These are phyloP conservation scores for Aspergillus tanneri DNA, from an alignment of 2,329 filamentous ascomycete genomes.

Conservation along the genomic window DNA sequence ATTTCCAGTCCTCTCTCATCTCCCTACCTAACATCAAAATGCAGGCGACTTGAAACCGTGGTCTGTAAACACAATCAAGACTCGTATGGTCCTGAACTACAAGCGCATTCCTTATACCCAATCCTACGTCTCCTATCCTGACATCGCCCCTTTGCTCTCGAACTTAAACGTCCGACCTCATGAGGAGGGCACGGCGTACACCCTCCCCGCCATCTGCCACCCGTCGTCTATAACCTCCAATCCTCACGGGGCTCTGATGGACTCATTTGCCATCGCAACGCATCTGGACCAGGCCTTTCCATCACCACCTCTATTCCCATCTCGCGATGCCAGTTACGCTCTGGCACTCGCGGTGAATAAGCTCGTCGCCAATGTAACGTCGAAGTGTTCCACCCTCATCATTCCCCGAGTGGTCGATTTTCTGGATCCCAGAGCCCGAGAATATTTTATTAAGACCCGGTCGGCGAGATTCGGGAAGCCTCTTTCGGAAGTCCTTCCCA, in stretches of 20 bases:
- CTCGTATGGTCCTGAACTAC: constrained; percentile 27
- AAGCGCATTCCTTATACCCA: constrained; percentile 30
- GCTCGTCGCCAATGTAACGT: constrained; percentile 8
- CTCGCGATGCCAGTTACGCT: constrained; percentile 34
- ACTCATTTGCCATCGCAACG: constrained; percentile 34
- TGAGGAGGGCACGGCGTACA: constrained; percentile 23
- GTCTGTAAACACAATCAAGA: constrained; percentile 30
- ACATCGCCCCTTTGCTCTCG: constrained; percentile 29
- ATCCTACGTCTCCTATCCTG: constrained; percentile 29
- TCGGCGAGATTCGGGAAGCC: constrained; percentile 28
- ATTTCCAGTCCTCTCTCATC: background rate
- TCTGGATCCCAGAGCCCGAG: constrained; percentile 29
- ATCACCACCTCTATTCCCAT: constrained; percentile 33
- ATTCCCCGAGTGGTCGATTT: constrained; percentile 24
- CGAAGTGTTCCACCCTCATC: constrained; percentile 14
- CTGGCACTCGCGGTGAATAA: constrained; percentile 26
- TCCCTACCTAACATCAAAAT: background rate
- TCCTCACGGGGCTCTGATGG: constrained; percentile 31
- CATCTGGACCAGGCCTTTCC: constrained; percentile 34
- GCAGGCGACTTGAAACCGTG: constrained; percentile 32
- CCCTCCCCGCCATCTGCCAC: constrained; percentile 37
- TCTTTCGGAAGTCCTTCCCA: constrained; percentile 29
- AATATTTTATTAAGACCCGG: constrained; percentile 34
- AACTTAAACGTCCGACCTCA: constrained; percentile 24
- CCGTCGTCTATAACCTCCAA: constrained; percentile 24